Base-by-base conservation (phyloP, 345 rosid genomes). In the Acer yangbiense region DNA sequence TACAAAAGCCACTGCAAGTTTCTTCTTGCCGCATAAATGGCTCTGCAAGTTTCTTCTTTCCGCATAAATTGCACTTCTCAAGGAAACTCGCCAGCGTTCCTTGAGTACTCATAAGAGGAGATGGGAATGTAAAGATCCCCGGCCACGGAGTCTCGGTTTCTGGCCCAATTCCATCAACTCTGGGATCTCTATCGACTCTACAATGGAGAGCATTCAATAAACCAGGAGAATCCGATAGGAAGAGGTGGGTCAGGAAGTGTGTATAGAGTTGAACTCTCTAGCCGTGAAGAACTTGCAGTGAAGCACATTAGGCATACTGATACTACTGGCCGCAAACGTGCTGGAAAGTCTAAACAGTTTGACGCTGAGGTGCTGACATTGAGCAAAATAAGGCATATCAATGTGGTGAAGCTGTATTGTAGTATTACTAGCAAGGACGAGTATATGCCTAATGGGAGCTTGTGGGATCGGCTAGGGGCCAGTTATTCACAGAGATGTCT, bases 371-470 rank as follows among this genome's bases (percentile, higher is more conserved):
- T 92, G 57, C 88, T 83, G 81, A 91, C 98, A 1, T 68, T 95
- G 83, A 95, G 99, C 84, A 93, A 97, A 13, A 90, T 95, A 69
- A 83, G 99, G 74, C 99, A 95, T 80, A 85, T 93, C n/a, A 93
- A 93, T 73, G 98, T 95, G 71, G 99, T 95, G 83, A 95, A 95
- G 85, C 90, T 95, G 35, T 95, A 88, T 65, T 91, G 97, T 82
- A 93, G 97, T 81, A 95, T 95, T 43, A 92, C 97, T 0, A 92
- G 96, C 50, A 97, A 95, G 82, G 96, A 95, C 5, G 99, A 94
- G 90, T 95, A 92, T 55, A 69, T 94, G 85, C 96, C 93, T 25
- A 95, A 95, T 32, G 98, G 99, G 10, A 93, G 98, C 81, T 79
- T 95, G 80, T 95, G 97, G 95, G 99, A 95, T 72, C 85, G 86